A percentile compares a stretch with the other conserved stretches of the same genome.
Evolutionary conservation across 169 alveolate species (phyloP).

Genomic region (Plasmodium blacklocki): DNA sequence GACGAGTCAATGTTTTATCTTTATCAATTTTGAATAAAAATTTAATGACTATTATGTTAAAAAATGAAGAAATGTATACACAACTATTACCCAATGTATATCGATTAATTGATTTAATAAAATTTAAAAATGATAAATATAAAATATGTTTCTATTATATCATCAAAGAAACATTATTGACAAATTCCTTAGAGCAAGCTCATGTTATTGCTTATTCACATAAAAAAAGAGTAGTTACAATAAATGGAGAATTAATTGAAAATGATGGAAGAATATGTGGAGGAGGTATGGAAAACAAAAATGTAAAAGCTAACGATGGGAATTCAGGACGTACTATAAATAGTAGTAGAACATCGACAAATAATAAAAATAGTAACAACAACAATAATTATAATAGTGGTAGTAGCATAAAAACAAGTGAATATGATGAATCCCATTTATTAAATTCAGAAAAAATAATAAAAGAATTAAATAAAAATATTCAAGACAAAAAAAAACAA

Average conservation of each 20-base stretch:
- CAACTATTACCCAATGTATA: slow-evolving; percentile 79
- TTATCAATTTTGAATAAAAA: slow-evolving; percentile 81
- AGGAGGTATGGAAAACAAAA: slow-evolving; percentile 81
- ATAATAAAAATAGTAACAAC: not conserved
- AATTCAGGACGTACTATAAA: slow-evolving; percentile 4
- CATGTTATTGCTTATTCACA: slow-evolving; percentile 88
- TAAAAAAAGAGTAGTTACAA: slow-evolving; percentile 93
- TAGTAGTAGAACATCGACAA: not conserved
- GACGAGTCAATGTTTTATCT: slow-evolving; percentile 91
- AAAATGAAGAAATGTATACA: slow-evolving; percentile 60
- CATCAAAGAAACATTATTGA: slow-evolving; percentile 93
- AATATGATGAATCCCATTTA: slow-evolving; percentile 60
- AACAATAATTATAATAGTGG: not conserved
- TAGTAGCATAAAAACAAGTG: slow-evolving; percentile 23
- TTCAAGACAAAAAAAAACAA: slow-evolving; percentile 26
- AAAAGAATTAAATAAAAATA: slow-evolving; percentile 17
- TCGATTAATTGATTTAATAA: slow-evolving; percentile 92
- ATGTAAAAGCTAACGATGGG: slow-evolving; percentile 27
- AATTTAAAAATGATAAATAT: slow-evolving; percentile 83
- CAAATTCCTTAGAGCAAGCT: slow-evolving; percentile 91
- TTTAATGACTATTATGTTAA: slow-evolving; percentile 74
- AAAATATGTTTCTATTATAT: slow-evolving; percentile 91
- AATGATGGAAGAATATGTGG: slow-evolving; percentile 96
- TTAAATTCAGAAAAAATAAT: slow-evolving; percentile 10
- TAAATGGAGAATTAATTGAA: slow-evolving; percentile 95